Conservation (phyloP, 2,329 filamentous ascomycete genomes). For the Biscogniauxia mediterranea region DNA sequence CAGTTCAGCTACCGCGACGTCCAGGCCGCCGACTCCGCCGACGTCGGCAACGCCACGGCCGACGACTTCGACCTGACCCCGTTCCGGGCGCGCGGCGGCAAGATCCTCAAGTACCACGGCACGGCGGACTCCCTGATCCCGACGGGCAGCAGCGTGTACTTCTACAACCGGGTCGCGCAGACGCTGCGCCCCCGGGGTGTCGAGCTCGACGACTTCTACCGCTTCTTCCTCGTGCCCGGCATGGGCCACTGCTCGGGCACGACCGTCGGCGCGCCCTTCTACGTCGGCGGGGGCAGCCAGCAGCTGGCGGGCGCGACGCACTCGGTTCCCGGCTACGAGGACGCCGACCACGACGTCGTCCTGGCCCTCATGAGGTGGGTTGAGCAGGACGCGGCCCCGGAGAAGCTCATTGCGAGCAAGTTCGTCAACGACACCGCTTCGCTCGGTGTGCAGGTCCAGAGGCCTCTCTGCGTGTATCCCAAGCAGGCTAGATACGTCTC, state of each 20-base stretch:
- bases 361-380: slow-evolving; percentile 39
- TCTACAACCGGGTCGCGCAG: slow-evolving; percentile 30
- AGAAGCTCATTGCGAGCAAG: slow-evolving; percentile 30
- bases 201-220: slow-evolving; percentile 46
- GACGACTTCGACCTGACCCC: slow-evolving; percentile 33
- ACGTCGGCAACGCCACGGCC: slow-evolving; percentile 24
- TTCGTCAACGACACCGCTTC: slow-evolving; percentile 26
- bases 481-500: slow-evolving; percentile 28
- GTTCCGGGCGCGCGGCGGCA: slow-evolving; percentile 33
- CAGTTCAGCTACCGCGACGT: slow-evolving; percentile 29
- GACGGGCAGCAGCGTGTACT: slow-evolving; percentile 30
- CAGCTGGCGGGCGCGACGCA: slow-evolving; percentile 24
- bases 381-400: slow-evolving; percentile 31
- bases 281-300: slow-evolving; percentile 32
- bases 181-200: slow-evolving; percentile 26
- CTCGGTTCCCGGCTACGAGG: slow-evolving; percentile 36
- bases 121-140: slow-evolving; percentile 33
- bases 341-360: slow-evolving; percentile 36
- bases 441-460: slow-evolving; percentile 24
- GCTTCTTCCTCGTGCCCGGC: slow-evolving; percentile 48
- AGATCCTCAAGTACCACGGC: slow-evolving; percentile 39
- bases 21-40: slow-evolving; percentile 24
- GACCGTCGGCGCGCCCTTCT: slow-evolving; percentile 31
- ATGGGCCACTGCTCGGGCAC: slow-evolving; percentile 45
- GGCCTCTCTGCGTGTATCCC: slow-evolving; percentile 29